These are phyloP conservation scores for Plasmodium coatneyi DNA, from an alignment of 169 alveolate genomes.

Conservation along the genomic window DNA sequence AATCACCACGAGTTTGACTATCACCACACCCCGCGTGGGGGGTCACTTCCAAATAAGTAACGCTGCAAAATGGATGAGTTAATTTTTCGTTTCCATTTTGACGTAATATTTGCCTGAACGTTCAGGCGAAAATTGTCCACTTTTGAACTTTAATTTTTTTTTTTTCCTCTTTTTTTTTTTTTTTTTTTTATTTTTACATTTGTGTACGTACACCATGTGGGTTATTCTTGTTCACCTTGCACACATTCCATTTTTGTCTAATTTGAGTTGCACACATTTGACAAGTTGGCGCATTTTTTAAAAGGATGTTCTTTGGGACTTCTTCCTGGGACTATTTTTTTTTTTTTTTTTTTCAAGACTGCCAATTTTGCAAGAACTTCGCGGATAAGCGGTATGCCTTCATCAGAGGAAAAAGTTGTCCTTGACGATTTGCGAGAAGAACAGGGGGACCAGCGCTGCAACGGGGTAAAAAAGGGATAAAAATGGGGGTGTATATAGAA, in stretches of 20 bases:
- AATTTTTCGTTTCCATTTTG: neutral
- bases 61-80: neutral
- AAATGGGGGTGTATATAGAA: neutral
- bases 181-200: neutral
- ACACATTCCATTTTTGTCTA: neutral
- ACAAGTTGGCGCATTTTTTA: neutral
- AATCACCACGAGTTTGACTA: neutral
- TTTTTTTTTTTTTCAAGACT: neutral
- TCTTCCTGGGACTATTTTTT: neutral
- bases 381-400: neutral
- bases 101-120: neutral
- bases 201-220: neutral
- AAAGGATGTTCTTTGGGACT: neutral
- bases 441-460: conserved; percentile 38
- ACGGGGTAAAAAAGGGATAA: neutral
- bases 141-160: neutral
- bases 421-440: conserved; percentile 59
- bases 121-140: neutral
- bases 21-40: neutral
- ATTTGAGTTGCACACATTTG: conserved; percentile 11
- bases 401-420: conserved; percentile 55
- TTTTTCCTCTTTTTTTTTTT: neutral
- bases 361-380: neutral
- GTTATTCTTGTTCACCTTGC: neutral
- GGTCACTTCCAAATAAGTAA: neutral